These are phyloP conservation scores for Strigomonas galati DNA, from an alignment of 208 protist genomes.

Conservation along the genomic window DNA sequence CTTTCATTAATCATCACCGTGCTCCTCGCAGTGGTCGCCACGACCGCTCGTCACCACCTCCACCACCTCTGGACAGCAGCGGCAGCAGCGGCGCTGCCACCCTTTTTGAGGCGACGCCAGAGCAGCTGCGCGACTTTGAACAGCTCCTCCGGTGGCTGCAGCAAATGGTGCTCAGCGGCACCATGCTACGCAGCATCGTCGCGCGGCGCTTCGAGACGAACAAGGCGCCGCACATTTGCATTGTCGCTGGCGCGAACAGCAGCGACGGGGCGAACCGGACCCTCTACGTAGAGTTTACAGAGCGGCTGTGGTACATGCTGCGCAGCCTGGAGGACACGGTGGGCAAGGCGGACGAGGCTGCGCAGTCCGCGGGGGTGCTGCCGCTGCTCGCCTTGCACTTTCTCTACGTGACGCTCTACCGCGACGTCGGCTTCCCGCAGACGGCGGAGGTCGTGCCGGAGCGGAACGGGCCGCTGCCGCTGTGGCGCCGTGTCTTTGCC, in stretches of 20 bases:
- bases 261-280: slow-evolving; percentile 40
- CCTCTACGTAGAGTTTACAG: slow-evolving; percentile 61
- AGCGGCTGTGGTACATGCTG: slow-evolving; percentile 30
- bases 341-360: slow-evolving; percentile 33
- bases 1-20: slow-evolving; percentile 12
- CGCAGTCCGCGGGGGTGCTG: slow-evolving; percentile 15
- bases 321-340: slow-evolving; percentile 18
- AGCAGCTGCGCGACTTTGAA: not conserved
- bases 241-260: too few species aligned
- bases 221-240: slow-evolving; percentile 17
- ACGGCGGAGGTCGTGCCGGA: too few species aligned
- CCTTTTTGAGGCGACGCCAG: not conserved
- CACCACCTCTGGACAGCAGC: too few species aligned
- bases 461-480: slow-evolving; percentile 2
- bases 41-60: too few species aligned
- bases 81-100: too few species aligned
- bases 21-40: slow-evolving; percentile 21
- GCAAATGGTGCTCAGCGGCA: slow-evolving; percentile 56
- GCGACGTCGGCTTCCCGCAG: not conserved
- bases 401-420: slow-evolving; percentile 20
- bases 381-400: slow-evolving; percentile 22
- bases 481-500: not conserved
- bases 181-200: slow-evolving; percentile 63
- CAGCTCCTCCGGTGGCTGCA: not conserved
- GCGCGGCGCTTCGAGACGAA: slow-evolving; percentile 55